Conservation (phyloP, 2,329 filamentous ascomycete genomes). For the Plectosphaerella sp. region DNA sequence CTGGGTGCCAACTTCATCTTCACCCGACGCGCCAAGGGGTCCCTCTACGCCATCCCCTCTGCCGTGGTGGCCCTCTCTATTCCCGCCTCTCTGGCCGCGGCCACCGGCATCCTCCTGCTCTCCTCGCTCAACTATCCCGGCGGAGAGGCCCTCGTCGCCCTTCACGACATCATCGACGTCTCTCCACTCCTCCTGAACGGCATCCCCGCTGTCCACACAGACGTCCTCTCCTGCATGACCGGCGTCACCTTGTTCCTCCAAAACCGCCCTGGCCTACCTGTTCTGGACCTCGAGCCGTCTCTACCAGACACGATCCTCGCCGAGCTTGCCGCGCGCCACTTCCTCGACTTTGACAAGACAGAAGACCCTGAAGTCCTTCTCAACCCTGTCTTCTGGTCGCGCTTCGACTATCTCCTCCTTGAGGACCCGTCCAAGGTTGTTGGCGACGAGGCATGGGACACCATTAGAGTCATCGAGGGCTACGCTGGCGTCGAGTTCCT, state of each 20-base stretch:
- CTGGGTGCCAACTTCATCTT: constrained; percentile 69
- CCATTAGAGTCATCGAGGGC: constrained; percentile 51
- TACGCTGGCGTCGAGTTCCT: constrained; percentile 57
- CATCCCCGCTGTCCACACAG: constrained; percentile 51
- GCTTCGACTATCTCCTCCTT: constrained; percentile 58
- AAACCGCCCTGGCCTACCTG: constrained; percentile 30
- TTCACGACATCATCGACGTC: constrained; percentile 32
- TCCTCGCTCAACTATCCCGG: constrained; percentile 94
- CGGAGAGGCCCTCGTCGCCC: constrained; percentile 65
- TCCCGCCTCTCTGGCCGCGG: constrained; percentile 53
- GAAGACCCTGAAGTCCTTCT: constrained; percentile 43
- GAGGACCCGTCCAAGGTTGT: constrained; percentile 45
- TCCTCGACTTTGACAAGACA: constrained; percentile 56
- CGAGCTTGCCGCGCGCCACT: constrained; percentile 15
- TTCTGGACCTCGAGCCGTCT: constrained; percentile 19
- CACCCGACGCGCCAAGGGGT: constrained; percentile 58
- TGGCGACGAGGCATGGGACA: constrained; percentile 41
- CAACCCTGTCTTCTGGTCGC: constrained; percentile 53
- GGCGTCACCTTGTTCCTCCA: constrained; percentile 64
- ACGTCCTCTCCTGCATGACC: constrained; percentile 64
- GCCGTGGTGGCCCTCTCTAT: constrained; percentile 55
- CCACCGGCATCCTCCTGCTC: constrained; percentile 65
- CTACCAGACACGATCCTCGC: constrained; percentile 9
- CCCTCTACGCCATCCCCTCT: constrained; percentile 38
- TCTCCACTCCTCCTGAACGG: constrained; percentile 16